Conservation (phyloP, 1,284 basidiomycete species). For the Austroboletus rostrupii region DNA sequence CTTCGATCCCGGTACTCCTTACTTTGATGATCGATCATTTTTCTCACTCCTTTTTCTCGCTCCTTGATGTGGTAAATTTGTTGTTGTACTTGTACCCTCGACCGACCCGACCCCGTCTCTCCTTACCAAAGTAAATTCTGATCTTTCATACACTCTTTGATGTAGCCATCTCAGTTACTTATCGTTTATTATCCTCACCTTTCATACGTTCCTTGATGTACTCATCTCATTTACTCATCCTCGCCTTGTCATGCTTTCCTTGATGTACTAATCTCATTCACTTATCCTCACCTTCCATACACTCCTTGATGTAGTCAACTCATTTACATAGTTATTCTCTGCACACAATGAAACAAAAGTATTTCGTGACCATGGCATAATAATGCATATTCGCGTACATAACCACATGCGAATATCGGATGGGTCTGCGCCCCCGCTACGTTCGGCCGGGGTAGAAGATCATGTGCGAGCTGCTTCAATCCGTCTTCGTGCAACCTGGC, state of each 20-base stretch:
- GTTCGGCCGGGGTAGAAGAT: constrained; percentile 9
- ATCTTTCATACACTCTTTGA: constrained; percentile 4
- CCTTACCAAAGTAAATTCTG: background rate
- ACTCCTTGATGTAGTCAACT: constrained; percentile 5
- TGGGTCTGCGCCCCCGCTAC: constrained; percentile 5
- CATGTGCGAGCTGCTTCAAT: constrained; percentile 69
- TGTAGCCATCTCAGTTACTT: background rate
- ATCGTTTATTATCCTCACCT: background rate
- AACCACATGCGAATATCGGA: constrained; percentile 14
- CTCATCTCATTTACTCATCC: background rate
- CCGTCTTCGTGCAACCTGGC: constrained; percentile 78
- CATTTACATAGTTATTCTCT: background rate
- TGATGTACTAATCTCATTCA: background rate
- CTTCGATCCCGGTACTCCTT: background rate
- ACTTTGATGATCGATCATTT: background rate
- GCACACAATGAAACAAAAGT: constrained; percentile 5
- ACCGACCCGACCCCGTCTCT: background rate
- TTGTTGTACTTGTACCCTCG: too few species aligned
- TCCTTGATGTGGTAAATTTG: background rate
- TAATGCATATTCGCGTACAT: constrained; percentile 34
- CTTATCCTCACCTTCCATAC: background rate
- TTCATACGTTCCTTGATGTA: background rate
- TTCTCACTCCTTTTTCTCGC: background rate
- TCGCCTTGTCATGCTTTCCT: too few species aligned
- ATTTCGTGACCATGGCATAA: constrained; percentile 25